Base-by-base conservation (phyloP, 2,329 filamentous ascomycete species). In the Chalara sp. region DNA sequence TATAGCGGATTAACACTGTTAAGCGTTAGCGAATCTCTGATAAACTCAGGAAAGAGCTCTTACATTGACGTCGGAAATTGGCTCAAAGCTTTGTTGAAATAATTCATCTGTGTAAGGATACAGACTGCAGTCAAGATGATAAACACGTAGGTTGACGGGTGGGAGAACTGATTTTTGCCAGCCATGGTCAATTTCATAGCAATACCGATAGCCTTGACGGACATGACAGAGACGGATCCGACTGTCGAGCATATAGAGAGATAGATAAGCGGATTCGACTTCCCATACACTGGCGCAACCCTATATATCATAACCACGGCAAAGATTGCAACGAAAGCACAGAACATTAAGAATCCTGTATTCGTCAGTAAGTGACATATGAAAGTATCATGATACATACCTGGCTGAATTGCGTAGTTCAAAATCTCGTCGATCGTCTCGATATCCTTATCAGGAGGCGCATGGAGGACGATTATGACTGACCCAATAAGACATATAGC, bases 51-150 rank as follows among this genome's bases (percentile, higher is more conserved):
- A 8, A 6, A 8, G 6, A 28, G 32, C 31, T 75, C 87, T 68
- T 79, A 96, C 91, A 99, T 95, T 62, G 95, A 96, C 32, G 93
- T 96, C 32, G 89, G 92, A 71, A 97, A 99, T 64, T 95, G 90
- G 69, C 89, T 95, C 53, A 99, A 74, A 6, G 93, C 93, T 71
- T 99, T 99, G 77, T 99, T 99, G 72, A 99, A 96, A 71, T 99
- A 99, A 71, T 99, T 99, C 93, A 99, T 97, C 76, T 99, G 93
- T 6, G 91, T 96, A 59, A 99, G 70, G 65, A 99, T 97, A 74
- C 93, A 99, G 57, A 96, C 89, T 3, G 79, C 77, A 0, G 91
- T 93, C 58, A 97, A 81, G 58, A 99, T 96, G 70, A 92, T 84
- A 68, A 99, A 99, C 56, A 96, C 91, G 63, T 99, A 99, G 53